Base-by-base conservation (phyloP, 768 basidiomycete species). In the Lactarius indigo region DNA sequence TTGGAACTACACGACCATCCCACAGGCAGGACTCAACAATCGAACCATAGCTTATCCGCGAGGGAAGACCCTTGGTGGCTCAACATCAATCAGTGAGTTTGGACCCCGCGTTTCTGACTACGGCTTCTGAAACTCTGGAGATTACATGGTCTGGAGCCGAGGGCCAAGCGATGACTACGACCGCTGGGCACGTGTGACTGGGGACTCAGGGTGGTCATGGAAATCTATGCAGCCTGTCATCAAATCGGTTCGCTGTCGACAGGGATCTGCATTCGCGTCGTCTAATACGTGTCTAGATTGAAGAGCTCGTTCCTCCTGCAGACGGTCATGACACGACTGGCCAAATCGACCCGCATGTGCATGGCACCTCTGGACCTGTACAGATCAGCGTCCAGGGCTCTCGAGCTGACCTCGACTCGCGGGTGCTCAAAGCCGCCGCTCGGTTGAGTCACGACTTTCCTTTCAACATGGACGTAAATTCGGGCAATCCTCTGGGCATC, bases 1-100 rank as follows among this genome's bases (percentile, higher is more conserved):
- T 60, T 76, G 75, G 75, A 75, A 76, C 64, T 76, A 72, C 57
- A 73, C 72, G 28, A 74, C 72, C 5, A 63, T 65, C 12, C 69
- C 74, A 1, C 75, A 76, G 60, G 5, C 62, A 1, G 69, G 65
- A 4, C 67, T 74, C 20, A 57, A 71, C 35, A 61, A 59, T 23
- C 72, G 75, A 3, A 30, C 33, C 10, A 42, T 76, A 1, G 13
- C 64, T 5, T 75, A 72, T 33, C 59, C 74, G 10, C 64, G 75
- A 9, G 75, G 74, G 9, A 63, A 61, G 15, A 66, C 73, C 18
- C 71, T 76, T 28, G 75, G 75, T 2, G 75, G 75, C 3, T 70
- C 67, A 26, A 73, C 73, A 13, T 68, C 64, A 37, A 70, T 73
- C 52, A 76, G 75, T 75, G 50, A 58, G 57, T 47, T 6, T 42